Evolutionary conservation across 2,329 filamentous ascomycete species (phyloP).

Genomic region (Botryotinia convoluta): DNA sequence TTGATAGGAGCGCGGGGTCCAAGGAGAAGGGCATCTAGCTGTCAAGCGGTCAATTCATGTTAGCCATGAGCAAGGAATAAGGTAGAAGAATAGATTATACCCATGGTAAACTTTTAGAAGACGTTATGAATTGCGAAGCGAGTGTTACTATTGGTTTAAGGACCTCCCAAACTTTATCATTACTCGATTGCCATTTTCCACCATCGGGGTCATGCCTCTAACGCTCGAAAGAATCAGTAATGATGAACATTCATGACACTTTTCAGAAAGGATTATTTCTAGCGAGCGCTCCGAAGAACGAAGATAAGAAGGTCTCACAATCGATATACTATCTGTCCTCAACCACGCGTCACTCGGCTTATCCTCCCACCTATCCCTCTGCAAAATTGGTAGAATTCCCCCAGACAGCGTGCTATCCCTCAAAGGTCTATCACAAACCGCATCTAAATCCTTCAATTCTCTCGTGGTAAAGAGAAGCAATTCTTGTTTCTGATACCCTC

Average conservation of each 20-base stretch:
- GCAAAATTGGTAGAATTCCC: background rate
- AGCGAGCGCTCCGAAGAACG: background rate
- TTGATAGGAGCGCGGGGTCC: background rate
- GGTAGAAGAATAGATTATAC: background rate
- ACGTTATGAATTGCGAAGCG: background rate
- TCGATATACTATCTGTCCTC: background rate
- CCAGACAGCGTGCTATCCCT: background rate
- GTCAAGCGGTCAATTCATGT: background rate
- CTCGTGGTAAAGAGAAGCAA: background rate
- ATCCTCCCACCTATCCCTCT: slow-evolving; percentile 4
- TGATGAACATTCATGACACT: background rate
- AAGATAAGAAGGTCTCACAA: background rate
- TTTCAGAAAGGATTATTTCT: too few relatives aligned
- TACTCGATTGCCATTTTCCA: slow-evolving; percentile 14
- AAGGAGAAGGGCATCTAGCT: slow-evolving; percentile 6
- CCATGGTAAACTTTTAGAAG: slow-evolving; percentile 4
- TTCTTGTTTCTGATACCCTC: background rate
- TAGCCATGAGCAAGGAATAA: background rate
- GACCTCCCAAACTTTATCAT: slow-evolving; percentile 2
- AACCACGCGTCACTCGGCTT: slow-evolving; percentile 5
- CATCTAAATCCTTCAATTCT: slow-evolving; percentile 14
- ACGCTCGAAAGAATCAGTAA: background rate
- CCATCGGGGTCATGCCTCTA: background rate
- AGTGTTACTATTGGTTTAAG: background rate
- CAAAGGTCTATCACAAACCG: background rate